Evolutionary conservation across 768 basidiomycete genomes (phyloP).

Genomic region (Tricholoma furcatifolium): DNA sequence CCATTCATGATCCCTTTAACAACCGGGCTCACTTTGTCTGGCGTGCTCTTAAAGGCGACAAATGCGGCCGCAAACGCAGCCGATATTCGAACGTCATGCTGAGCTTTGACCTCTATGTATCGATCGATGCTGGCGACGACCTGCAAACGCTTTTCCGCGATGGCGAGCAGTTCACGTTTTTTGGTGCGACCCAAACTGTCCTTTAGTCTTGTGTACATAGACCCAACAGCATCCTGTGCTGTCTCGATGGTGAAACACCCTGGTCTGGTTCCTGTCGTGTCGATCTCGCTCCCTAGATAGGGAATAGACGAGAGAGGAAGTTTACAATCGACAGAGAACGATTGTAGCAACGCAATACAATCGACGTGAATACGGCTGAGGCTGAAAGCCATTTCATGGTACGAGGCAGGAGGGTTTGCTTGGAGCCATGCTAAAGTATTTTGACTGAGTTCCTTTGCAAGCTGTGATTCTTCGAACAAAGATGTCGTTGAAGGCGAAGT

Average conservation of each 20-base stretch:
- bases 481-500: slow-evolving; percentile 26
- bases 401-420: slow-evolving; percentile 69
- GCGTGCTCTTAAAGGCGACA: slow-evolving; percentile 81
- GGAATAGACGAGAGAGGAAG: slow-evolving; percentile 80
- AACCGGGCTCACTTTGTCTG: slow-evolving; percentile 93
- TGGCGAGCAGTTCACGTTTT: slow-evolving; percentile 70
- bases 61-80: slow-evolving; percentile 91
- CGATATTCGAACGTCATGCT: slow-evolving; percentile 83
- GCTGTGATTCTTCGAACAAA: slow-evolving; percentile 53
- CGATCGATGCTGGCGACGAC: slow-evolving; percentile 72
- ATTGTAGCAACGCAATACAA: slow-evolving; percentile 75
- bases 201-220: slow-evolving; percentile 73
- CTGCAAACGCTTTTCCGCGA: slow-evolving; percentile 74
- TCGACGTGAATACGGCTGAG: slow-evolving; percentile 80
- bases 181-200: slow-evolving; percentile 72
- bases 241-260: slow-evolving; percentile 79
- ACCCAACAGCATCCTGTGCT: slow-evolving; percentile 67
- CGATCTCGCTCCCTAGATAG: slow-evolving; percentile 71
- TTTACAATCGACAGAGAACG: slow-evolving; percentile 87
- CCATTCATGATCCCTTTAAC: slow-evolving; percentile 98
- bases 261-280: slow-evolving; percentile 61
- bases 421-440: slow-evolving; percentile 76
- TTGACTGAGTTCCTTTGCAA: slow-evolving; percentile 67
- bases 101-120: slow-evolving; percentile 78
- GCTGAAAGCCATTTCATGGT: slow-evolving; percentile 87